These are phyloP conservation scores for Suillus brevipes DNA, from an alignment of 768 basidiomycete species.

Conservation along the genomic window DNA sequence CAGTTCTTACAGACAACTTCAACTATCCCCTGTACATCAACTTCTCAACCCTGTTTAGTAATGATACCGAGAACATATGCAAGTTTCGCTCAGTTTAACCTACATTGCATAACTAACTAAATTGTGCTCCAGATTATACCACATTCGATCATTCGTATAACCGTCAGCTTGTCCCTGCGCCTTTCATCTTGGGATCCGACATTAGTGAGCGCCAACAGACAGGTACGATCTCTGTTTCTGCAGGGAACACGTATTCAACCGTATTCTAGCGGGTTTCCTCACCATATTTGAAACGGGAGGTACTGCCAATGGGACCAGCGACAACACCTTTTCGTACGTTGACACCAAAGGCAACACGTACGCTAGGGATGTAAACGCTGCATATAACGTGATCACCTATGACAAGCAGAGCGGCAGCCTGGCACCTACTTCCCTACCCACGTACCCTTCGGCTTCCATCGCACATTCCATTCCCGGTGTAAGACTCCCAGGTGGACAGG, in stretches of 20 bases:
- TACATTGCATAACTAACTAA: conserved; percentile 6
- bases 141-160: conserved; percentile 70
- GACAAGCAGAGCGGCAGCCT: conserved; percentile 58
- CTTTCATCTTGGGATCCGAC: conserved; percentile 57
- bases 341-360: conserved; percentile 66
- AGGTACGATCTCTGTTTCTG: conserved; percentile 36
- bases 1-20: conserved; percentile 50
- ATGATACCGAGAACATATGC: conserved; percentile 28
- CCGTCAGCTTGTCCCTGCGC: conserved; percentile 55
- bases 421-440: conserved; percentile 20
- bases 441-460: conserved; percentile 4
- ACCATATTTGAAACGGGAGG: conserved; percentile 45
- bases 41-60: conserved; percentile 32
- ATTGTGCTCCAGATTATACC: conserved; percentile 42
- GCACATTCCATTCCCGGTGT: conserved; percentile 14
- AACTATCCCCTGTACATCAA: conserved; percentile 53
- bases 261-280: conserved; percentile 50
- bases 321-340: conserved; percentile 63
- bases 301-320: conserved; percentile 67
- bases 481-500: conserved; percentile 39
- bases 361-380: conserved; percentile 57
- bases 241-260: conserved; percentile 3
- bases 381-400: conserved; percentile 58
- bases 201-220: conserved; percentile 62
- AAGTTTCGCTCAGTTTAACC: neutral